Evolutionary conservation across 352 stramenopile genomes (phyloP).

Genomic region (Globisporangium splendens): DNA sequence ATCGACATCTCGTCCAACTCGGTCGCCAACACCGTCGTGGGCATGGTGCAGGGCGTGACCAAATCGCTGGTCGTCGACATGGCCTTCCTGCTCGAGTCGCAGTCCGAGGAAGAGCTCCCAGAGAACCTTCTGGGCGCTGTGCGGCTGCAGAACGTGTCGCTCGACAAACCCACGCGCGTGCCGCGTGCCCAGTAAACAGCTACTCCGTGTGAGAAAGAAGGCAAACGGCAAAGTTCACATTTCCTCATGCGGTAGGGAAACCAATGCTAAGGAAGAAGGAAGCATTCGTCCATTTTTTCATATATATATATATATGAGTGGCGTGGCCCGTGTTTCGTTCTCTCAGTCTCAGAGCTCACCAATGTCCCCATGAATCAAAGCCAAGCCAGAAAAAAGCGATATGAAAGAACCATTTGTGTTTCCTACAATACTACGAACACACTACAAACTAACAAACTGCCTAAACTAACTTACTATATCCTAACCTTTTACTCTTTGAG

Average conservation of each 20-base stretch:
- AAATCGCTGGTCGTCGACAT: constrained; percentile 89
- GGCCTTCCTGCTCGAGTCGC: constrained; percentile 84
- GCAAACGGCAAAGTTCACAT: not conserved
- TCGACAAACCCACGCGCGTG: constrained; percentile 71
- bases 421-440: no score
- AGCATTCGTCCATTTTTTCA: no score
- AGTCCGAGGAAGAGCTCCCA: constrained; percentile 84
- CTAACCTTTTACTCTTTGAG: no score
- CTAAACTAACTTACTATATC: no score
- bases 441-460: no score
- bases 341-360: no score
- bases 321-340: no score
- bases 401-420: no score
- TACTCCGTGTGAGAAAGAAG: not conserved
- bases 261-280: no score
- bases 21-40: constrained; percentile 87
- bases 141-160: constrained; percentile 78
- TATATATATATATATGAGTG: constrained; percentile 1
- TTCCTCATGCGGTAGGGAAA: constrained; percentile 5
- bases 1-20: constrained; percentile 93
- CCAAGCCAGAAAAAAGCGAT: no score
- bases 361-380: no score
- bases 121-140: constrained; percentile 79
- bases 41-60: constrained; percentile 87
- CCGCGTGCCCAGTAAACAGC: constrained; percentile 12